A percentile compares a stretch with the other conserved stretches of the same genome.
Conservation (phyloP, 1,284 basidiomycete species). For the Malassezia psittaci region DNA sequence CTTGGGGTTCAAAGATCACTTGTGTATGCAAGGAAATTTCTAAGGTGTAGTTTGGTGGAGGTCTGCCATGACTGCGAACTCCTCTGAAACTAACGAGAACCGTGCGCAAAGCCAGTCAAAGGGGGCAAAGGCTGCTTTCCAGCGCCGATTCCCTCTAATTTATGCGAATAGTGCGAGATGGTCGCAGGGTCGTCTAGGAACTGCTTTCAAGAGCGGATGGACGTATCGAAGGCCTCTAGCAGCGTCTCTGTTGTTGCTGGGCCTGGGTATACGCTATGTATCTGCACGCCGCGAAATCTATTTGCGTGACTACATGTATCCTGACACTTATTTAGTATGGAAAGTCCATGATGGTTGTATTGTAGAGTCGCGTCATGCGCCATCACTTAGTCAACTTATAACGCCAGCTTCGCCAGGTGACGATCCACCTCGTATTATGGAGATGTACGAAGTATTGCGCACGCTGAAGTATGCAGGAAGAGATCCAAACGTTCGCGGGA, state of each 20-base stretch:
- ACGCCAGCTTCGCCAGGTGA: conserved; percentile 23
- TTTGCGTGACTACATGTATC: conserved; percentile 20
- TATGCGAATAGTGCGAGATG: not conserved
- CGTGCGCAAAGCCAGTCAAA: not conserved
- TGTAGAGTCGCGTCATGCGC: conserved; percentile 31
- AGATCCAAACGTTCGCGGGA: conserved; percentile 48
- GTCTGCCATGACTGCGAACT: not conserved
- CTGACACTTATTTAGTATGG: conserved; percentile 43
- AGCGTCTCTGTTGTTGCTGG: not conserved
- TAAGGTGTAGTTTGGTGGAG: not conserved
- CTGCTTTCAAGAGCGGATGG: not conserved
- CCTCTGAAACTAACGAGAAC: not conserved
- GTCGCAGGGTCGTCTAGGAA: not conserved
- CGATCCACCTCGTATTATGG: conserved; percentile 38
- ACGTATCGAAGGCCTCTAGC: conserved; percentile 3
- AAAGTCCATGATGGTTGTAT: conserved; percentile 44
- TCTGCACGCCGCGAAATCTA: not conserved
- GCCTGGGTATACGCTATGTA: not conserved
- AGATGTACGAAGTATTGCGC: conserved; percentile 48
- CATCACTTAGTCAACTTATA: conserved; percentile 25
- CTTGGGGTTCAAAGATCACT: no score
- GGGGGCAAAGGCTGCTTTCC: not conserved
- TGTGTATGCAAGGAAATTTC: no score
- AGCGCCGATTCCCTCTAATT: not conserved
- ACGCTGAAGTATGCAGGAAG: conserved; percentile 48